phyloP scores from a whole-genome alignment of 2,329 filamentous ascomycete genomes.

The Penicillium sp. region DNA sequence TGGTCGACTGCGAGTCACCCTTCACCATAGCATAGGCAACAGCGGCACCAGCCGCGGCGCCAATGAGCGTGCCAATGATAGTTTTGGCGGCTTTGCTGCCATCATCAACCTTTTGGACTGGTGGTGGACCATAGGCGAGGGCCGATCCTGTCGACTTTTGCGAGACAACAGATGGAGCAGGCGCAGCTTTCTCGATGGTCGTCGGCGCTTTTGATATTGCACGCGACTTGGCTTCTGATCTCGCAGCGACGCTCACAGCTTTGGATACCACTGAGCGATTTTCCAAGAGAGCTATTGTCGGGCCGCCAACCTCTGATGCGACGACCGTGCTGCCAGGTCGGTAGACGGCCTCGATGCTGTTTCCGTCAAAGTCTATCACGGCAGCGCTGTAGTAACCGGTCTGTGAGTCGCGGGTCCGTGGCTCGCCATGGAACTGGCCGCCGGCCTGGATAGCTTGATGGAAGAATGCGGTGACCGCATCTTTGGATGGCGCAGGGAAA shows the following conservation, averaged over 20 bases:
- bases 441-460: conserved; percentile 68
- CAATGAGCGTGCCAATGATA: conserved; percentile 75
- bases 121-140: conserved; percentile 32
- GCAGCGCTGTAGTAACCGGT: conserved; percentile 65
- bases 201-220: conserved; percentile 35
- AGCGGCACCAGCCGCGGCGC: conserved; percentile 76
- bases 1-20: conserved; percentile 51
- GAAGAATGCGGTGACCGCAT: conserved; percentile 73
- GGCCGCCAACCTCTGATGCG: conserved; percentile 35
- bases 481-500: conserved; percentile 68
- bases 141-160: conserved; percentile 29
- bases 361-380: conserved; percentile 77
- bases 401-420: conserved; percentile 56
- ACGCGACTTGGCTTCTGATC: conserved; percentile 36
- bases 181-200: conserved; percentile 25
- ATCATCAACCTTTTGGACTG: conserved; percentile 41
- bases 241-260: conserved; percentile 35
- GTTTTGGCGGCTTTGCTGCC: conserved; percentile 59
- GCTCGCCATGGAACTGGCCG: conserved; percentile 61
- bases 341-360: conserved; percentile 79
- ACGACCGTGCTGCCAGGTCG: conserved; percentile 40
- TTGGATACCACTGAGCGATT: conserved; percentile 46
- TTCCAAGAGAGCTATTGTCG: conserved; percentile 42
- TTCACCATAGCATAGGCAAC: conserved; percentile 75
- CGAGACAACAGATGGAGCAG: conserved; percentile 26